Conservation (phyloP, 2,329 filamentous ascomycete species). For the Volutella citrinella region DNA sequence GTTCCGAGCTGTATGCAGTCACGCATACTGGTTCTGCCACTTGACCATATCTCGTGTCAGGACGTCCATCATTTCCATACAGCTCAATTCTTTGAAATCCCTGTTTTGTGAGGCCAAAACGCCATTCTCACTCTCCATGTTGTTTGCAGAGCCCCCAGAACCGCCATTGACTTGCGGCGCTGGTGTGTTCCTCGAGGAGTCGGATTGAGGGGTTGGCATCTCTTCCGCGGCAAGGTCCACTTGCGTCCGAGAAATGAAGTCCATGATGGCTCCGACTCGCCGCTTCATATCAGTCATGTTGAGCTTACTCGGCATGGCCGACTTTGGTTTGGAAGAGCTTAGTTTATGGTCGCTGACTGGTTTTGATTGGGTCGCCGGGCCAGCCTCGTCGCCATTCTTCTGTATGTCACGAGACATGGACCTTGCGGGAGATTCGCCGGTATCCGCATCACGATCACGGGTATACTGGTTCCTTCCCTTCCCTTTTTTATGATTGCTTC, state of each 20-base stretch:
- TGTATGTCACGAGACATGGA: slow-evolving; percentile 51
- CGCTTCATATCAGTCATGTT: slow-evolving; percentile 88
- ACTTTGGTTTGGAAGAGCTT: slow-evolving; percentile 50
- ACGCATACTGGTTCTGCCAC: slow-evolving; percentile 74
- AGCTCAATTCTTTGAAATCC: slow-evolving; percentile 73
- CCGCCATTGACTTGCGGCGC: slow-evolving; percentile 36
- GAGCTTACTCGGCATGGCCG: slow-evolving; percentile 60
- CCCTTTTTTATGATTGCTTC: slow-evolving; percentile 62
- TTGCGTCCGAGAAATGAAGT: slow-evolving; percentile 87
- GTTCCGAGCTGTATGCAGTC: slow-evolving; percentile 8
- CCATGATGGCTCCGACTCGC: slow-evolving; percentile 77
- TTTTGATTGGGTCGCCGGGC: slow-evolving; percentile 33
- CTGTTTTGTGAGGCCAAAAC: slow-evolving; percentile 28
- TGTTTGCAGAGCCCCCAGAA: slow-evolving; percentile 18
- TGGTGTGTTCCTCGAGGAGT: slow-evolving; percentile 37
- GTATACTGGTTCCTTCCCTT: slow-evolving; percentile 82
- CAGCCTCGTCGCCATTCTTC: slow-evolving; percentile 34
- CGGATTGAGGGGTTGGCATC: slow-evolving; percentile 42
- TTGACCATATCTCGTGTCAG: slow-evolving; percentile 76
- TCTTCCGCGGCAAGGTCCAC: slow-evolving; percentile 74
- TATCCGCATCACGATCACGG: slow-evolving; percentile 63
- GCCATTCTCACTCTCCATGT: slow-evolving; percentile 22
- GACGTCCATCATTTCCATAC: slow-evolving; percentile 87
- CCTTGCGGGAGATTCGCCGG: slow-evolving; percentile 55
- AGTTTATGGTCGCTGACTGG: slow-evolving; percentile 46